Evolutionary conservation across 176 grass and related monocot genomes (phyloP).

Genomic region (Eleusine indica): DNA sequence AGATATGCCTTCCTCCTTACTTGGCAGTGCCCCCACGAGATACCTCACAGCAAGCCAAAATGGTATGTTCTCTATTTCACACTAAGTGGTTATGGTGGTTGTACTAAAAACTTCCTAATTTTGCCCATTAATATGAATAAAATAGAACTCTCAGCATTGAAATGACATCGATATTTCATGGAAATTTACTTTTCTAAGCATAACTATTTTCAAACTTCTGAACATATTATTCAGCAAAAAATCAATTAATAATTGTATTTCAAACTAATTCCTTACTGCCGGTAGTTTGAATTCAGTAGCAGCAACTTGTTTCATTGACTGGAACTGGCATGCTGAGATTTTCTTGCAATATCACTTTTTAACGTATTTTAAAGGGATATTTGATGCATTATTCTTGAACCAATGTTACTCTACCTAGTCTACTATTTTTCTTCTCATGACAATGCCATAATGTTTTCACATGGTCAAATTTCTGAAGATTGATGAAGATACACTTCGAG

Average conservation of each 20-base stretch:
- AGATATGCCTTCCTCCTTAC: constrained; percentile 73
- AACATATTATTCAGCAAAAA: constrained; percentile 26
- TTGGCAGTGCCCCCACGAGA: constrained; percentile 89
- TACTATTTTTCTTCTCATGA: neutral
- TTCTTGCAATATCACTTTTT: constrained; percentile 22
- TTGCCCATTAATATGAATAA: constrained; percentile 7
- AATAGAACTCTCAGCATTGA: neutral
- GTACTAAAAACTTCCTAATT: neutral
- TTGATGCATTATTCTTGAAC: neutral
- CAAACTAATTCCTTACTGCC: constrained; percentile 17
- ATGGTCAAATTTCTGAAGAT: constrained; percentile 62
- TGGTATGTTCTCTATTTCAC: constrained; percentile 45
- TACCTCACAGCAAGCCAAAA: constrained; percentile 83
- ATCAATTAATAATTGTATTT: constrained; percentile 6
- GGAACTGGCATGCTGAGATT: constrained; percentile 8
- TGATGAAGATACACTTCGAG: constrained; percentile 87
- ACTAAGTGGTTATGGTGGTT: constrained; percentile 10
- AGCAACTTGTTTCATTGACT: neutral
- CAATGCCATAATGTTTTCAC: constrained; percentile 34
- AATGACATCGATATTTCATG: constrained; percentile 1
- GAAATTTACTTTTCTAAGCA: constrained; percentile 11
- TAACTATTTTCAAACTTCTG: neutral
- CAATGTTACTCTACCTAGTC: neutral
- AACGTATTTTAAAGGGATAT: neutral
- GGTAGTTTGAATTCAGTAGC: constrained; percentile 13